Percentiles rank a stretch among this genome's conserved stretches.
phyloP scores from a whole-genome alignment of 2,329 filamentous ascomycete genomes.

The Dactylellina sp. region DNA sequence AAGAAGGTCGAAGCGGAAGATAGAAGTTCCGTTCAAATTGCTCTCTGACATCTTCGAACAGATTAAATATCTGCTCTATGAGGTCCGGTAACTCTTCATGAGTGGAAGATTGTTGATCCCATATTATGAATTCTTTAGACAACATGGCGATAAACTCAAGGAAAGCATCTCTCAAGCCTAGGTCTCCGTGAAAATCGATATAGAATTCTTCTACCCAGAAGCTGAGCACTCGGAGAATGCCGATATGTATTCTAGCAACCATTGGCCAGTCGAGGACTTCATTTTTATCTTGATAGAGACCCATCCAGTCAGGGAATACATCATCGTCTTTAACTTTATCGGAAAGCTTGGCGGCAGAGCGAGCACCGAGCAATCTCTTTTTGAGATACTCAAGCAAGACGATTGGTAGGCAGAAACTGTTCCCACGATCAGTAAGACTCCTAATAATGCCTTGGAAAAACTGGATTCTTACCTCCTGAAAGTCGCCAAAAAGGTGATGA shows the following conservation, averaged over 20 bases:
- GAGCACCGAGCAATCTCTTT: slow-evolving; percentile 61
- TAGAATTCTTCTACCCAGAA: slow-evolving; percentile 61
- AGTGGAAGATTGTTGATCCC: slow-evolving; percentile 58
- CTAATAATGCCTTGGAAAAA: background rate
- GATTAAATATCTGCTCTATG: slow-evolving; percentile 60
- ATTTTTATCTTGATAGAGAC: slow-evolving; percentile 59
- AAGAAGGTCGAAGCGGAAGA: slow-evolving; percentile 47
- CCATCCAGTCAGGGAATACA: slow-evolving; percentile 62
- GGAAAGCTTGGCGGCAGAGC: slow-evolving; percentile 60
- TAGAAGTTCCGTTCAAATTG: slow-evolving; percentile 58
- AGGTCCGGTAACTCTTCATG: slow-evolving; percentile 58
- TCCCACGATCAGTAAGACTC: background rate
- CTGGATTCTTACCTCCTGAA: slow-evolving; percentile 60
- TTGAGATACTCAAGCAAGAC: slow-evolving; percentile 61
- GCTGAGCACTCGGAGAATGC: slow-evolving; percentile 60
- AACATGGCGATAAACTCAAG: slow-evolving; percentile 60
- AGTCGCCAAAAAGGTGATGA: slow-evolving; percentile 61
- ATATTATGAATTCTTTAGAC: slow-evolving; percentile 59
- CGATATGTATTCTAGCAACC: slow-evolving; percentile 61
- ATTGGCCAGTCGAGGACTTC: slow-evolving; percentile 61
- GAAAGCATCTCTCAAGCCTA: slow-evolving; percentile 60
- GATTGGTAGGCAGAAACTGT: slow-evolving; percentile 59
- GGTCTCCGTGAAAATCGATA: slow-evolving; percentile 61
- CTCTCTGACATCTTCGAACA: slow-evolving; percentile 60
- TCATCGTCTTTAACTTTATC: slow-evolving; percentile 61